phyloP scores from a whole-genome alignment of 306 rosid species.

The Inga oerstediana region DNA sequence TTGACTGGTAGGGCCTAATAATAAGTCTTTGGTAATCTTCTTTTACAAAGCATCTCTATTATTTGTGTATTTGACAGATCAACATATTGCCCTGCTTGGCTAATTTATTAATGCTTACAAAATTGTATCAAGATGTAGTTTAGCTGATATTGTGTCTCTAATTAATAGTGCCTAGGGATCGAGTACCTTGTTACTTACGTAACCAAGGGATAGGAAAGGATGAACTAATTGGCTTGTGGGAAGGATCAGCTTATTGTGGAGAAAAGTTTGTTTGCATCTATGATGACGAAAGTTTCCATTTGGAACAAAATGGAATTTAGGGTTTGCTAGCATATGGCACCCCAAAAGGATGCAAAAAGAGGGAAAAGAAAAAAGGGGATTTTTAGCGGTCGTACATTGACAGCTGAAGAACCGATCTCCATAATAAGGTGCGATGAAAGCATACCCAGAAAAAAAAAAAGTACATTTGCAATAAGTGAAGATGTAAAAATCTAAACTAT shows the following conservation, averaged over 20 bases:
- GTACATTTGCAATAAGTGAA: not conserved
- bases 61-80: slow-evolving; percentile 49
- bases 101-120: slow-evolving; percentile 49
- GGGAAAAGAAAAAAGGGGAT: no score
- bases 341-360: no score
- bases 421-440: not conserved
- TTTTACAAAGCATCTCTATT: slow-evolving; percentile 42
- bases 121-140: slow-evolving; percentile 31
- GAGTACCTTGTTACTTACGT: not conserved
- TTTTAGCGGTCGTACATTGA: not conserved
- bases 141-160: not conserved
- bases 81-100: slow-evolving; percentile 44
- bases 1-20: slow-evolving; percentile 50
- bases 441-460: no score
- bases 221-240: not conserved
- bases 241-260: not conserved
- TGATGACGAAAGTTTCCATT: not conserved
- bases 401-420: not conserved
- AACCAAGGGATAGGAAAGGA: not conserved
- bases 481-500: not conserved
- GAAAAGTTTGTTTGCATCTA: no score
- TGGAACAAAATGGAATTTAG: not conserved
- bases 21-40: slow-evolving; percentile 4
- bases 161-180: not conserved
- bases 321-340: not conserved